Conservation (phyloP, 2,329 filamentous ascomycete genomes). For the Pestalotiopsis sp. region DNA sequence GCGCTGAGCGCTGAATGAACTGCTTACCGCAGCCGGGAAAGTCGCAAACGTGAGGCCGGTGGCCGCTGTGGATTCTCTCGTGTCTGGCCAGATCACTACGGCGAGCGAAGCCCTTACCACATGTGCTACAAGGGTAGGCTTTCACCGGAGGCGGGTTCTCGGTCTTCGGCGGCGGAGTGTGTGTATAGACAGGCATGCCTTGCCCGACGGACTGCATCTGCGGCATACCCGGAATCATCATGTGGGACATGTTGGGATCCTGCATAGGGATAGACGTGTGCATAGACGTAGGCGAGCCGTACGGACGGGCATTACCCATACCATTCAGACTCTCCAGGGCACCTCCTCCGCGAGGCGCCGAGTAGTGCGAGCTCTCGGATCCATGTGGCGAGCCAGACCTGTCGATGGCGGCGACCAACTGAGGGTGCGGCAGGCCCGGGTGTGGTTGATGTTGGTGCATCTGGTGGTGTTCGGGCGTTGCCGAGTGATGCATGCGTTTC, state of each 20-base stretch:
- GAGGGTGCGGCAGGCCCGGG: constrained; percentile 28
- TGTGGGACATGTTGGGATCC: constrained; percentile 40
- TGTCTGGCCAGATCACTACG: constrained; percentile 93
- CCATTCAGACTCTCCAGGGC: constrained; percentile 38
- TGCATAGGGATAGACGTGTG: constrained; percentile 50
- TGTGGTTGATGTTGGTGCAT: constrained; percentile 23
- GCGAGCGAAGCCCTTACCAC: constrained; percentile 88
- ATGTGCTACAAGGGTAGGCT: constrained; percentile 87
- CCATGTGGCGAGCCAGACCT: constrained; percentile 61
- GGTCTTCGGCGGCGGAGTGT: constrained; percentile 33
- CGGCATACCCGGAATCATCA: constrained; percentile 47
- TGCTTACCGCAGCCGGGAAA: constrained; percentile 88
- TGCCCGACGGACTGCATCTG: constrained; percentile 25
- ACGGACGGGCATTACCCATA: constrained; percentile 45
- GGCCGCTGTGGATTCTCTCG: constrained; percentile 92
- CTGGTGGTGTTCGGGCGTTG: constrained; percentile 15
- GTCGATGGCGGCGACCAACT: constrained; percentile 44
- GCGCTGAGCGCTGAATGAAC: constrained; percentile 93
- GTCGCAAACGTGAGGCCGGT: constrained; percentile 91
- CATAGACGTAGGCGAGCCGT: constrained; percentile 58
- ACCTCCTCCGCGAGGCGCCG: constrained; percentile 39
- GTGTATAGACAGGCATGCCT: constrained; percentile 37
- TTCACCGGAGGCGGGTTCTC: constrained; percentile 49
- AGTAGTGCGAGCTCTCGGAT: constrained; percentile 62
- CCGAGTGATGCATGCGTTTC: constrained; percentile 22